Percentiles rank a stretch among this genome's conserved stretches.
phyloP scores from a whole-genome alignment of 169 alveolate species.

The Babesia sp. region DNA sequence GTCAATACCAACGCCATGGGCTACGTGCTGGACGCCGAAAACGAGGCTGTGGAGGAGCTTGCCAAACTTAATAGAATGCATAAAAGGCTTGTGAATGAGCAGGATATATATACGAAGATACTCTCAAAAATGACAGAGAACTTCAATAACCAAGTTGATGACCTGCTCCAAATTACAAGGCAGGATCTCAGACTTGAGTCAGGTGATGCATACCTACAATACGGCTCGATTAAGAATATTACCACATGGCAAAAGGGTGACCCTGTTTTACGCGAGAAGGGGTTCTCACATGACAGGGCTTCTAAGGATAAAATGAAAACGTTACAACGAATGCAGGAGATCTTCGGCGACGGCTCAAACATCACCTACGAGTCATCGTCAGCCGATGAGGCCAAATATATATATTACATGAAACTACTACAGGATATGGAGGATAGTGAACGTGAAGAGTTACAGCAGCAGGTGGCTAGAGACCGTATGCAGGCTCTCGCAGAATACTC shows the following conservation, averaged over 20 bases:
- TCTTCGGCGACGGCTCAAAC: conserved; percentile 37
- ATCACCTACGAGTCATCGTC: conserved; percentile 16
- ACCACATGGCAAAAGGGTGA: conserved; percentile 61
- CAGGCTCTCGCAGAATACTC: conserved; percentile 64
- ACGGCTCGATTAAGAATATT: conserved; percentile 57
- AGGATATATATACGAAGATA: conserved; percentile 36
- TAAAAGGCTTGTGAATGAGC: conserved; percentile 51
- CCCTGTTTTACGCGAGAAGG: conserved; percentile 57
- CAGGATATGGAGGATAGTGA: conserved; percentile 57
- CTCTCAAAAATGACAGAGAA: conserved; percentile 46
- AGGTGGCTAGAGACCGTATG: conserved; percentile 53
- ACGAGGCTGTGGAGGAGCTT: conserved; percentile 45
- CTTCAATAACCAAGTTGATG: conserved; percentile 59
- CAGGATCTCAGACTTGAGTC: conserved; percentile 64
- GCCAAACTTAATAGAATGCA: conserved; percentile 34
- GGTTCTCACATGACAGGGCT: conserved; percentile 60
- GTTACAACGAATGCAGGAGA: conserved; percentile 54
- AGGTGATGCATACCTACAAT: conserved; percentile 57
- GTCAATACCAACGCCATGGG: conserved; percentile 66
- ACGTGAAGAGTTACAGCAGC: conserved; percentile 48
- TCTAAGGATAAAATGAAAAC: conserved; percentile 46
- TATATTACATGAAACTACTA: conserved; percentile 54
- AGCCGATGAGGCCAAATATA: conserved; percentile 56
- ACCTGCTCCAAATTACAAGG: conserved; percentile 59
- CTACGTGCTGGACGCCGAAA: conserved; percentile 56